These are phyloP conservation scores for Porodaedalea pini DNA, from an alignment of 1,284 basidiomycete genomes.

Conservation along the genomic window DNA sequence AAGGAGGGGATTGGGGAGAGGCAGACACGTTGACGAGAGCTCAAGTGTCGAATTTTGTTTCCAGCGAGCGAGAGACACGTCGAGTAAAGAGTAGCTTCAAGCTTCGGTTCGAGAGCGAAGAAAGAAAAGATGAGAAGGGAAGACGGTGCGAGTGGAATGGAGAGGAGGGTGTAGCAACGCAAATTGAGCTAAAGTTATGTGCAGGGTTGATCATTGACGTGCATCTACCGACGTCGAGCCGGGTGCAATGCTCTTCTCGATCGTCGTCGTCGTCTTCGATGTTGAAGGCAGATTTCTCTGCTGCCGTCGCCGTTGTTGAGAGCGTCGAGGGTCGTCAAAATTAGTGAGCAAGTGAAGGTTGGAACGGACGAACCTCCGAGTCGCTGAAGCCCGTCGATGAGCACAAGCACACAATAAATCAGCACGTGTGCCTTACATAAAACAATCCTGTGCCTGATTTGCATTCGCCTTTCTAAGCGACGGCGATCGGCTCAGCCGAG, in stretches of 20 bases:
- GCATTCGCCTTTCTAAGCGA: not conserved
- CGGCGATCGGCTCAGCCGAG: too few species aligned
- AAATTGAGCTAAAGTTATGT: conserved; percentile 1
- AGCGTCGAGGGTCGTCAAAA: not conserved
- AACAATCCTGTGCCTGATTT: not conserved
- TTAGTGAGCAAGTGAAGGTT: too few species aligned
- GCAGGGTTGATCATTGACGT: conserved; percentile 2
- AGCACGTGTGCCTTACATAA: not conserved
- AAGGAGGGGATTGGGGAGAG: too few species aligned
- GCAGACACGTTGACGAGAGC: not conserved
- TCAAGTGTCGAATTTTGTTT: not conserved
- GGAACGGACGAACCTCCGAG: not conserved
- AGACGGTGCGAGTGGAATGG: not conserved
- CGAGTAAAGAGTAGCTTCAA: not conserved
- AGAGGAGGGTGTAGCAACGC: conserved; percentile 1
- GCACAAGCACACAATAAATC: not conserved
- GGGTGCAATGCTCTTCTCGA: not conserved
- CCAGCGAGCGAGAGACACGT: not conserved
- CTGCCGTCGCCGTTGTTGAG: not conserved
- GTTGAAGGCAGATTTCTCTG: not conserved
- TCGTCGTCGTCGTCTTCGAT: not conserved
- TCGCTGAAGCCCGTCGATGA: not conserved
- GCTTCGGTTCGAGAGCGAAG: not conserved
- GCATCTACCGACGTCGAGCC: not conserved
- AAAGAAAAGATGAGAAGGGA: not conserved